Conservation (phyloP, 441 rosid species). For the Croton laevigatus region DNA sequence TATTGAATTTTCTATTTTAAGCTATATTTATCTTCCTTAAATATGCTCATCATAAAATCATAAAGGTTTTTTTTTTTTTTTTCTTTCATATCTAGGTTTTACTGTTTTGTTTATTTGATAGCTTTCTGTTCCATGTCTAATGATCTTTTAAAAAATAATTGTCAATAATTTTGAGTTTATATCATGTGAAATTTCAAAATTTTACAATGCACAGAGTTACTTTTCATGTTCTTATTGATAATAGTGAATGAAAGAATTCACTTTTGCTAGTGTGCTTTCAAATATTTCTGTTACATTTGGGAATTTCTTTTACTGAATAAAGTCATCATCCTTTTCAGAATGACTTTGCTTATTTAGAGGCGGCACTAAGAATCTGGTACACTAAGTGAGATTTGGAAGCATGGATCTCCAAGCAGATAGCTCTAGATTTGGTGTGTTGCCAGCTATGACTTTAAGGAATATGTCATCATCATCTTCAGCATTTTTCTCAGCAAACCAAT, state of each 20-base stretch:
- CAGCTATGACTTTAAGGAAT: conserved; percentile 50
- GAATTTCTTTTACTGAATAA: conserved; percentile 19
- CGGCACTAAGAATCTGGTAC: conserved; percentile 33
- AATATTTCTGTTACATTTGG: background rate
- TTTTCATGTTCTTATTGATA: conserved; percentile 4
- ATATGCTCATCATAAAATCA: conserved; percentile 5
- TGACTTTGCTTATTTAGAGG: conserved; percentile 31
- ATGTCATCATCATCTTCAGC: conserved; percentile 86
- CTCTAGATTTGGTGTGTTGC: conserved; percentile 52
- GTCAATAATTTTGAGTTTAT: conserved; percentile 2
- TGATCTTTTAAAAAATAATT: background rate
- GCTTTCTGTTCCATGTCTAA: background rate
- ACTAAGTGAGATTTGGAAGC: conserved; percentile 22
- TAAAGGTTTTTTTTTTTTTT: background rate
- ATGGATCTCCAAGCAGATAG: conserved; percentile 79
- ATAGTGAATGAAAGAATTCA: conserved; percentile 9
- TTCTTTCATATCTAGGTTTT: background rate
- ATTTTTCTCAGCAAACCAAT: conserved; percentile 90
- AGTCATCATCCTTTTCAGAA: conserved; percentile 34
- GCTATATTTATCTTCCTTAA: background rate
- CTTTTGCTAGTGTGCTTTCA: background rate
- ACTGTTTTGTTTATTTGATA: conserved; percentile 2
- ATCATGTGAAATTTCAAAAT: conserved; percentile 2
- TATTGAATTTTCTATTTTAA: conserved; percentile 7
- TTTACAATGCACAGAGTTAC: background rate